phyloP scores from a whole-genome alignment of 805 yeast genomes.

The Starmera dryadoides region DNA sequence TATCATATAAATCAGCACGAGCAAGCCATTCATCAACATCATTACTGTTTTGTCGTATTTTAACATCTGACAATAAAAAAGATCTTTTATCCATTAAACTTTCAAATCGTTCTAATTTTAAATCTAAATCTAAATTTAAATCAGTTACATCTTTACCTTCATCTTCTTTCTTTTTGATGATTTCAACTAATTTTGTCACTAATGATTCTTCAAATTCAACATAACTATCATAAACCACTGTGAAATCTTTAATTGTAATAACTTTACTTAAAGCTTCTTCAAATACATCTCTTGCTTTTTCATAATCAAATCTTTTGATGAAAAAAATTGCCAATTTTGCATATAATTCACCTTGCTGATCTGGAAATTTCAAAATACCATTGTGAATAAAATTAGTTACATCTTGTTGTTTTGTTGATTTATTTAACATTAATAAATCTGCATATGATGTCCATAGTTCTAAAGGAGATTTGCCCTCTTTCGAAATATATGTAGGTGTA shows the following conservation, averaged over 20 bases:
- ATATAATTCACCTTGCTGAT: slow-evolving; percentile 45
- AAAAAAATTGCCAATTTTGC: slow-evolving; percentile 42
- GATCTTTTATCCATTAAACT: slow-evolving; percentile 48
- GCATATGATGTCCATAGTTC: slow-evolving; percentile 41
- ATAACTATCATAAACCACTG: slow-evolving; percentile 54
- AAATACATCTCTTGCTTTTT: slow-evolving; percentile 34
- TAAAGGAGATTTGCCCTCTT: slow-evolving; percentile 34
- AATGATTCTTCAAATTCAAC: slow-evolving; percentile 51
- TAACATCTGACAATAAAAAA: slow-evolving; percentile 57
- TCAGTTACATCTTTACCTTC: slow-evolving; percentile 11
- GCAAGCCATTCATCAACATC: slow-evolving; percentile 64
- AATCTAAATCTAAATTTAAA: slow-evolving; percentile 29
- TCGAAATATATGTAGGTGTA: slow-evolving; percentile 26
- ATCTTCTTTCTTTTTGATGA: slow-evolving; percentile 5
- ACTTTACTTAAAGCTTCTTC: slow-evolving; percentile 41
- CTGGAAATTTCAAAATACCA: slow-evolving; percentile 43
- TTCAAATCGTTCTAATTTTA: slow-evolving; percentile 43
- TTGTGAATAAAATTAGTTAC: slow-evolving; percentile 28
- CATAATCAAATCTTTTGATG: slow-evolving; percentile 28
- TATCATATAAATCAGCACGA: slow-evolving; percentile 41
- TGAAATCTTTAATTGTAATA: slow-evolving; percentile 52
- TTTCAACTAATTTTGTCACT: slow-evolving; percentile 18
- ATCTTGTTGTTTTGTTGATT: slow-evolving; percentile 10
- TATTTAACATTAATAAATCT: slow-evolving; percentile 26
- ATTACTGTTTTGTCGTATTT: slow-evolving; percentile 53